Evolutionary conservation across 345 rosid genomes (phyloP).

Genomic region (Eucalyptus melliodora): DNA sequence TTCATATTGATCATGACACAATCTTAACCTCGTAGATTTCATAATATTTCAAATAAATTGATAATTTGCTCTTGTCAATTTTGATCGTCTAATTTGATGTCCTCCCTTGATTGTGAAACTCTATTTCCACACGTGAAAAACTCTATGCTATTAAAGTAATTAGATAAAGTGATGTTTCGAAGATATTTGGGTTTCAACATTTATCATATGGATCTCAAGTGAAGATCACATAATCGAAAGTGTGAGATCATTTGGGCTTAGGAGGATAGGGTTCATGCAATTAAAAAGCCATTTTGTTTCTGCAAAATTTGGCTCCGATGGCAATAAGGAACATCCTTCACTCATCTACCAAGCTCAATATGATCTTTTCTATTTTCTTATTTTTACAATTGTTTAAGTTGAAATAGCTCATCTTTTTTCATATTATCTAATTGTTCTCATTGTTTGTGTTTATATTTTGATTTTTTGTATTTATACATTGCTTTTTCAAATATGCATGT

Average conservation of each 20-base stretch:
- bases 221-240: background rate
- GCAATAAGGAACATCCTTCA: background rate
- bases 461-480: too few relatives aligned
- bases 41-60: background rate
- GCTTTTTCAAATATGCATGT: too few relatives aligned
- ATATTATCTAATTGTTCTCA: too few relatives aligned
- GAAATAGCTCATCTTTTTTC: too few relatives aligned
- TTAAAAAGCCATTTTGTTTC: background rate
- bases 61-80: background rate
- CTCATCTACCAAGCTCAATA: background rate
- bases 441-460: rapidly evolving
- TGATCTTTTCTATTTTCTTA: background rate
- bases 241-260: background rate
- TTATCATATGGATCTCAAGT: background rate
- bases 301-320: background rate
- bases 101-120: background rate
- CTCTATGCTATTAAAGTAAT: background rate
- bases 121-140: background rate
- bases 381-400: background rate
- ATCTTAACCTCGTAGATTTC: background rate
- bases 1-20: background rate
- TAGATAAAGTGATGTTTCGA: background rate
- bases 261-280: background rate
- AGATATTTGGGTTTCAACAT: background rate
- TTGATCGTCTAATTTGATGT: background rate